Base-by-base conservation (phyloP, 371 early-diverging fungal genomes). In the Capniomyces stellatus region DNA sequence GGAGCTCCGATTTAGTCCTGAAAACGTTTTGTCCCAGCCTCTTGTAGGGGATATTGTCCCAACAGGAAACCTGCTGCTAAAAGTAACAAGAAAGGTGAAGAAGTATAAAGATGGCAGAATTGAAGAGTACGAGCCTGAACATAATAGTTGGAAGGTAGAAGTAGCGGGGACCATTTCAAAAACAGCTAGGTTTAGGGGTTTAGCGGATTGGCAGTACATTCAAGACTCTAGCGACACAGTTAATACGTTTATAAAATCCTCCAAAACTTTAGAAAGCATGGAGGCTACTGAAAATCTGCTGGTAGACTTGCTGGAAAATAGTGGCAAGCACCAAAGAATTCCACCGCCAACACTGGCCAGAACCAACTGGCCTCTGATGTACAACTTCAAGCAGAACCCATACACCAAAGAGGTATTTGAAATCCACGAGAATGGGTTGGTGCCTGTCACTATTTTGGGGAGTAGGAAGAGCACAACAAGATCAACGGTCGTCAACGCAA, bases 61-160 rank as follows among this genome's bases (percentile, higher is more conserved):
- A 3, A 76, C 78, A 0, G 54, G 64, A 3, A 75, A 79, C 59
- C 39, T 79, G 12, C 56, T 79, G 21, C 51, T 79, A 27, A 75
- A 74, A 44, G 73, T 77, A 15, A 72, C 70, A 2, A 48, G 62
- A n/a, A 65, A 60, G 13, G 55, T 60, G 12, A 57, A 43, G 29
- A 61, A 49, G 27, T 30, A 24, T 35, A 51, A 44, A 25, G 58
- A 28, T 21, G 30, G 50, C 25, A 22, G 27, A 43, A 3, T 23
- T 39, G 31, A 50, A 25, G 21, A 18, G 18, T 3, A 39, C 21
- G 25, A 56, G 29, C 22, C 29, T 24, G 19, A 48, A 22, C 22
- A 44, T 1, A 58, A 41, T 23, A 10, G 29, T 25, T 44, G 35
- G 29, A 40, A 44, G 1, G 54, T 62, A 4, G 55, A 70, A 29